Conservation (phyloP, 495 filamentous ascomycete genomes). For the Annulohypoxylon maeteangense region DNA sequence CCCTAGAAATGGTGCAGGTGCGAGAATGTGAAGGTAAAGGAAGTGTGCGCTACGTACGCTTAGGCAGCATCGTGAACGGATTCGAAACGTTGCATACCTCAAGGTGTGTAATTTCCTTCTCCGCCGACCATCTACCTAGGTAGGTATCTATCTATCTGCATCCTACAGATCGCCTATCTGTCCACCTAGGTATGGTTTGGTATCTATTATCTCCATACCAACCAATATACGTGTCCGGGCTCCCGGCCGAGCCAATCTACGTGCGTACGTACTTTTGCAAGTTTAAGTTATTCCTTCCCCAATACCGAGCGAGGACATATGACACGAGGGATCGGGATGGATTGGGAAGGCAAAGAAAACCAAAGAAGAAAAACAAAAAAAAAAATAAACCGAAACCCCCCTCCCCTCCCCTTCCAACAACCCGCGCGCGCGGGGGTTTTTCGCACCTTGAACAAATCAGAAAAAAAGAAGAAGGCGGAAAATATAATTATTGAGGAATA, state of each 20-base stretch:
- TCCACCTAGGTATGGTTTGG: neutral
- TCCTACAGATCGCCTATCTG: neutral
- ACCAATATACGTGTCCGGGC: neutral
- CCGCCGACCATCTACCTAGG: neutral
- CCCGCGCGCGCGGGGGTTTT: constrained; percentile 29
- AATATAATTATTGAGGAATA: too few species aligned
- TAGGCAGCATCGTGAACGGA: constrained; percentile 1
- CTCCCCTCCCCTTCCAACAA: too few species aligned
- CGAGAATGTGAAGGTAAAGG: neutral
- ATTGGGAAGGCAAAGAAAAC: neutral
- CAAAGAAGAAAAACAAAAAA: neutral
- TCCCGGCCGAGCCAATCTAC: neutral
- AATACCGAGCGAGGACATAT: constrained; percentile 17
- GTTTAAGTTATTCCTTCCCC: constrained; percentile 17
- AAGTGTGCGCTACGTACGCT: constrained; percentile 6
- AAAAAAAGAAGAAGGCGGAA: neutral
- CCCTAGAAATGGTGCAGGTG: neutral
- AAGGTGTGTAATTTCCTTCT: constrained; percentile 13
- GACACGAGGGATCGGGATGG: constrained; percentile 22
- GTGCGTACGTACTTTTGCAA: neutral
- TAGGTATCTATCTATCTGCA: too few species aligned
- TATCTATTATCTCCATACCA: too few species aligned
- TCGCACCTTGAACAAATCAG: too few species aligned
- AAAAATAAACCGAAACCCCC: neutral
- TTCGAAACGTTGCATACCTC: constrained; percentile 41